These are phyloP conservation scores for Sporothrix euskadiensis DNA, from an alignment of 2,329 filamentous ascomycete species.

Conservation along the genomic window DNA sequence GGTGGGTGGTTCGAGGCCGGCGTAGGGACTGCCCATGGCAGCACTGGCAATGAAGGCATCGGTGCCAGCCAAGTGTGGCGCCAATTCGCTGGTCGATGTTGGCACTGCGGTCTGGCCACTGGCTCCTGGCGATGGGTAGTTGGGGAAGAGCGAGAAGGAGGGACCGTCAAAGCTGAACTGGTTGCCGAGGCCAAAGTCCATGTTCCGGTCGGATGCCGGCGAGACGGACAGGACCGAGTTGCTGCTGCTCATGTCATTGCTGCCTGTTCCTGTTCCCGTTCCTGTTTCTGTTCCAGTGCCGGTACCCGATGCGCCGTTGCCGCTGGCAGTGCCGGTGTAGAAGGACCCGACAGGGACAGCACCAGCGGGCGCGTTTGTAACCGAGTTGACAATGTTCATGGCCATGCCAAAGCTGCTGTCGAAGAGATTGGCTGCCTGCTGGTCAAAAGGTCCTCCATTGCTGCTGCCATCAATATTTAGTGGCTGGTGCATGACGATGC, in stretches of 20 bases:
- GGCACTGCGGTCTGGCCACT: conserved; percentile 20
- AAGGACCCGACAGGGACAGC: not conserved
- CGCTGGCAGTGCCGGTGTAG: not conserved
- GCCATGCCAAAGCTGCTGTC: conserved; percentile 6
- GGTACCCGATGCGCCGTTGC: not conserved
- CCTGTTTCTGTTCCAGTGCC: not conserved
- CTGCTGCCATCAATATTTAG: conserved; percentile 6
- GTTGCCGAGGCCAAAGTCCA: conserved; percentile 5
- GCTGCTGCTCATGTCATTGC: conserved; percentile 18
- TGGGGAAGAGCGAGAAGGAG: conserved; percentile 6
- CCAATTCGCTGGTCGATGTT: conserved; percentile 10
- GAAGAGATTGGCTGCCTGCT: conserved; percentile 17
- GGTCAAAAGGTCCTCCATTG: not conserved
- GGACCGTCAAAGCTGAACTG: conserved; percentile 3
- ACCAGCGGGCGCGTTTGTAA: not conserved
- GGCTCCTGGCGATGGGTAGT: not conserved
- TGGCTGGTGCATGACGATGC: conserved; percentile 37
- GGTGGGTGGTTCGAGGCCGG: conserved; percentile 46
- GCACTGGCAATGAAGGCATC: conserved; percentile 26
- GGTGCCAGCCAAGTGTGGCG: conserved; percentile 13
- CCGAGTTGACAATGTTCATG: not conserved
- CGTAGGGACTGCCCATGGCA: conserved; percentile 39
- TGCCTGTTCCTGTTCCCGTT: not conserved
- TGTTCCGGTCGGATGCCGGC: conserved; percentile 29
- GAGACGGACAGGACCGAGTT: conserved; percentile 5